phyloP scores from a whole-genome alignment of 352 stramenopile genomes.

The Phytophthora melonis region DNA sequence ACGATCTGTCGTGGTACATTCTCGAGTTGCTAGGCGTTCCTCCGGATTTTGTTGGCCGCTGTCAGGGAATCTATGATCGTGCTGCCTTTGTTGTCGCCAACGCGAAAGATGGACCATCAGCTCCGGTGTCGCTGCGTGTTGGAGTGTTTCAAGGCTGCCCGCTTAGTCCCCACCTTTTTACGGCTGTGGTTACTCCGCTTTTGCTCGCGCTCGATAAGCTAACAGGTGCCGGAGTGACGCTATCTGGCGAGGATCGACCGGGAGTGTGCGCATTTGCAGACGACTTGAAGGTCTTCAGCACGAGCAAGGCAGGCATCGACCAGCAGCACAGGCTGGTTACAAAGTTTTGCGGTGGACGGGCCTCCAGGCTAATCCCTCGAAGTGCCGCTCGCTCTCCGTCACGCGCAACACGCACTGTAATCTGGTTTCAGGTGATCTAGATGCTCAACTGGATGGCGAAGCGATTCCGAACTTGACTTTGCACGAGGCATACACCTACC shows the following conservation, averaged over 20 bases:
- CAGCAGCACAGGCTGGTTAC: background rate
- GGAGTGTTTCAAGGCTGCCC: no score
- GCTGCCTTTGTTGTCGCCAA: no score
- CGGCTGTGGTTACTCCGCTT: no score
- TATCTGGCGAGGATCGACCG: background rate
- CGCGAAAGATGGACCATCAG: no score
- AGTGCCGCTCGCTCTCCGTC: background rate
- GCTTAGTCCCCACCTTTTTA: no score
- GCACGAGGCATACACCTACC: background rate
- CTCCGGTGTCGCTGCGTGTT: no score
- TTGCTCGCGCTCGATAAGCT: no score
- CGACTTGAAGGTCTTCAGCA: background rate
- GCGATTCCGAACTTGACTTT: background rate
- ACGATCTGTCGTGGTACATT: slow-evolving; percentile 22
- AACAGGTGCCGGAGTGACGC: no score
- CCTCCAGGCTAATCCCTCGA: background rate
- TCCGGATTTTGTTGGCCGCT: slow-evolving; percentile 4
- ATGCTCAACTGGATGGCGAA: background rate
- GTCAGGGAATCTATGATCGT: background rate
- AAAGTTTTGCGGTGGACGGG: background rate
- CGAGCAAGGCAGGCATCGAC: background rate
- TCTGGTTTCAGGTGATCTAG: background rate
- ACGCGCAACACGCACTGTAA: background rate
- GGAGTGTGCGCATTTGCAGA: background rate
- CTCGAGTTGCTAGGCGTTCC: slow-evolving; percentile 20